Evolutionary conservation across 2,329 filamentous ascomycete genomes (phyloP).

Genomic region (Phaeosphaeriaceae sp.): DNA sequence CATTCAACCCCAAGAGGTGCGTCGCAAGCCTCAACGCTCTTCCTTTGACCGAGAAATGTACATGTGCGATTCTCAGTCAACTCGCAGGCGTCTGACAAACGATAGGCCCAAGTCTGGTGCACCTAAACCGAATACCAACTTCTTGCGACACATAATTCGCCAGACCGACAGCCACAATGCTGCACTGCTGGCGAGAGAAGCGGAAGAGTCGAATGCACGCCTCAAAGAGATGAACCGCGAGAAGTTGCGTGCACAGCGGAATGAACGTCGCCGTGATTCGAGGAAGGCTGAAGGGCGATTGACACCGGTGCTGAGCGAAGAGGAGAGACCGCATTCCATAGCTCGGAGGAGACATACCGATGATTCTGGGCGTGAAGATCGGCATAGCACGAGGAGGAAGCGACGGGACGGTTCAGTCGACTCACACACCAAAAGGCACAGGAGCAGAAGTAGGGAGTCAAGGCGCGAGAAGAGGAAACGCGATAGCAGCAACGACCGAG

Average conservation of each 20-base stretch:
- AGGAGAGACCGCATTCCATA: conserved; percentile 21
- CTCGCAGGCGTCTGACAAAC: conserved; percentile 1
- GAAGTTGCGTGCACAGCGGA: conserved; percentile 17
- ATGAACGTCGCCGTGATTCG: conserved; percentile 17
- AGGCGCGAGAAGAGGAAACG: conserved; percentile 22
- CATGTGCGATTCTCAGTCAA: not conserved
- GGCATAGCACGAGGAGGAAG: conserved; percentile 7
- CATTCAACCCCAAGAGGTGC: conserved; percentile 65
- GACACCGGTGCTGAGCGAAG: conserved; percentile 23
- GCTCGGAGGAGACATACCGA: conserved; percentile 25
- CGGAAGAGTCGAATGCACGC: conserved; percentile 76
- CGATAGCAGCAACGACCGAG: conserved; percentile 18
- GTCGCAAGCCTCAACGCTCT: conserved; percentile 20
- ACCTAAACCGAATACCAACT: conserved; percentile 90
- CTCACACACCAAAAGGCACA: conserved; percentile 10
- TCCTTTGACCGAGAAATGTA: conserved; percentile 6
- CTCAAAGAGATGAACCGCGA: conserved; percentile 57
- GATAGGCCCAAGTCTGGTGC: conserved; percentile 67
- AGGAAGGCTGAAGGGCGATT: conserved; percentile 29
- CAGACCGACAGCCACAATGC: conserved; percentile 91
- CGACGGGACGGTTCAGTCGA: conserved; percentile 12
- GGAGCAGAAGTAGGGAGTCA: conserved; percentile 19
- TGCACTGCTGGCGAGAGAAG: conserved; percentile 82
- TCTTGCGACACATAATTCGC: conserved; percentile 85
- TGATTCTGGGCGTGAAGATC: conserved; percentile 24